Evolutionary conservation across 257 asterid genomes (phyloP).

Genomic region (Primulina tabacum): DNA sequence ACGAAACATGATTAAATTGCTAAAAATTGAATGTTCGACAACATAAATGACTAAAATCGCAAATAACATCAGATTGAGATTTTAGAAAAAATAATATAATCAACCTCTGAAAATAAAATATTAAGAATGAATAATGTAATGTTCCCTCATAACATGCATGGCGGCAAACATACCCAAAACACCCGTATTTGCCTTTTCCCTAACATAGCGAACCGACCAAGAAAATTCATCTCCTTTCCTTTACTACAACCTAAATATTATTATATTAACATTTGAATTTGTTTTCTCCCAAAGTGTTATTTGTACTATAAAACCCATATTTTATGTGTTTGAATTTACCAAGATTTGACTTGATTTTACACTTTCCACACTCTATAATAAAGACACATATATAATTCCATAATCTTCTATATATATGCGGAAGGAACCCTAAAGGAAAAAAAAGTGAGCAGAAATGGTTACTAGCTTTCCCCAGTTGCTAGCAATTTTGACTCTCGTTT

Average conservation of each 20-base stretch:
- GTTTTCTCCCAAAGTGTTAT: conserved; percentile 42
- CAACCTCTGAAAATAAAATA: not conserved
- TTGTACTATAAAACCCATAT: conserved; percentile 17
- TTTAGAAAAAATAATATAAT: no score
- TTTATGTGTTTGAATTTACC: conserved; percentile 18
- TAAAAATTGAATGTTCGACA: no score
- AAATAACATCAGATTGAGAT: no score
- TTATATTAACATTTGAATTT: conserved; percentile 25
- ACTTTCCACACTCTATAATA: conserved; percentile 41
- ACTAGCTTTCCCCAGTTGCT: conserved; percentile 16
- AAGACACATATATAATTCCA: conserved; percentile 19
- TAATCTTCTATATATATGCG: conserved; percentile 13
- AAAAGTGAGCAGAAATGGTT: conserved; percentile 23
- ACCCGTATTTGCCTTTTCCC: conserved; percentile 28
- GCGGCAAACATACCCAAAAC: conserved; percentile 53
- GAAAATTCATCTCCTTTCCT: conserved; percentile 26
- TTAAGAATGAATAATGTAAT: conserved; percentile 22
- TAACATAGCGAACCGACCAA: conserved; percentile 23
- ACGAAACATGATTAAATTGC: no score
- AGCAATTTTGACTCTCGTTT: conserved; percentile 23
- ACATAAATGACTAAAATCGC: no score
- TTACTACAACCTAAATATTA: conserved; percentile 1
- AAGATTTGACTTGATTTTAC: conserved; percentile 54
- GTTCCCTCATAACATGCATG: conserved; percentile 63
- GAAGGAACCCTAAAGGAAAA: conserved; percentile 5